Percentiles rank a stretch among this genome's conserved stretches.
Conservation (phyloP, 352 stramenopile genomes). For the Phytophthora tentaculata region DNA sequence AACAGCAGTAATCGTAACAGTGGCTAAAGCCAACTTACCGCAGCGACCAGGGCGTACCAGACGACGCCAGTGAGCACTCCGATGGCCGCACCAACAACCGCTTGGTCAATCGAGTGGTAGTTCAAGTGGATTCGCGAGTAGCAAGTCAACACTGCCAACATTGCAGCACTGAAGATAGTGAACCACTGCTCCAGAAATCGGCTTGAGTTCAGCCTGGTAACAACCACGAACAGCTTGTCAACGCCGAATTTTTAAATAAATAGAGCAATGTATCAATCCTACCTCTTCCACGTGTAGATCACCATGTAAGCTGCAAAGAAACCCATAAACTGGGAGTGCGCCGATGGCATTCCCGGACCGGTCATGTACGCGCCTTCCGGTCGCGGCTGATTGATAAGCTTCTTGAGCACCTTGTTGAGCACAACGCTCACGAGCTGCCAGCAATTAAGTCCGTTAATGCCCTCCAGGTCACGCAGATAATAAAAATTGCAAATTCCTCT, state of each 20-base stretch:
- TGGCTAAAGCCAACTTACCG: conserved; percentile 23
- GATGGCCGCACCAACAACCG: conserved; percentile 57
- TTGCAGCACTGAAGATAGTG: conserved; percentile 58
- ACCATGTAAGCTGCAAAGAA: conserved; percentile 82
- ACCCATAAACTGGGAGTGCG: conserved; percentile 81
- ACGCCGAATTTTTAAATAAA: not conserved
- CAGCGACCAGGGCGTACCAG: conserved; percentile 58
- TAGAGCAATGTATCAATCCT: not conserved
- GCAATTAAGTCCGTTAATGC: not conserved
- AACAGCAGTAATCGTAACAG: not conserved
- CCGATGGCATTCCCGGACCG: conserved; percentile 79
- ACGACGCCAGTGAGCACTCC: conserved; percentile 48
- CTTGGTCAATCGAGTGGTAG: conserved; percentile 84
- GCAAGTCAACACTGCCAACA: conserved; percentile 61
- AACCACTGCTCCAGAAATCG: conserved; percentile 63
- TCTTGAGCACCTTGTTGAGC: conserved; percentile 84
- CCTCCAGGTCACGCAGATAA: not conserved
- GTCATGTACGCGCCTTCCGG: conserved; percentile 69
- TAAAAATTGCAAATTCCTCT: conserved; percentile 2
- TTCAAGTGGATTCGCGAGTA: conserved; percentile 80
- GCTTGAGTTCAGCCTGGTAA: conserved; percentile 55
- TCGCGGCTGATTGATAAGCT: conserved; percentile 70
- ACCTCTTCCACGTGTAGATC: conserved; percentile 76
- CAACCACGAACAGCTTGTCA: not conserved
- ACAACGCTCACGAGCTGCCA: conserved; percentile 70